Evolutionary conservation across 768 basidiomycete genomes (phyloP).

Genomic region (Naganishia vishniacii): DNA sequence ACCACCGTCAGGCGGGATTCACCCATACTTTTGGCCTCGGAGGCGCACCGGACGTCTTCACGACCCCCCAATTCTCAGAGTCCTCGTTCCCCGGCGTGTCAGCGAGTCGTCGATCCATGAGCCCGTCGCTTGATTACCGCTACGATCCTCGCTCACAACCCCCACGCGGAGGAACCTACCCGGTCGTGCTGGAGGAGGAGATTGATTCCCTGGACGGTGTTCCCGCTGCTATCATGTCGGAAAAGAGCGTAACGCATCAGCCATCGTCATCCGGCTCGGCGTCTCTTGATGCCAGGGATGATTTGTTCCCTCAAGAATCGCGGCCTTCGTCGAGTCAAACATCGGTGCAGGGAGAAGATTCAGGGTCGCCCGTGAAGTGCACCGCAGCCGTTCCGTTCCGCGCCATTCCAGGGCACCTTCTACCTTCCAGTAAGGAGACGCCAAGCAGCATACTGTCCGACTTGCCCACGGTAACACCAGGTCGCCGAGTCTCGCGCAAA

Average conservation of each 20-base stretch:
- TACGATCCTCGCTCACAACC: no score
- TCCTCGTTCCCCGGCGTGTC: background rate
- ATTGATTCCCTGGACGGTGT: background rate
- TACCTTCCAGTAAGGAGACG: no score
- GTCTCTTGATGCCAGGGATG: background rate
- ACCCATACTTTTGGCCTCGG: background rate
- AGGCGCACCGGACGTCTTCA: background rate
- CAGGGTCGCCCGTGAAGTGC: no score
- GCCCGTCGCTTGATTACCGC: background rate
- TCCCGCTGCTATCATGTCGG: background rate
- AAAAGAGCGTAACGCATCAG: no score
- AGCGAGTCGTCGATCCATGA: no score
- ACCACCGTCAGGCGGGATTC: no score
- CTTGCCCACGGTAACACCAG: background rate
- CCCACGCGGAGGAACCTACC: background rate
- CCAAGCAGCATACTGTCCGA: no score
- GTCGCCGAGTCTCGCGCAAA: constrained; percentile 5
- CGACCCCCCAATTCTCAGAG: background rate
- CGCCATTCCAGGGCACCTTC: no score
- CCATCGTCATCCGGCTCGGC: background rate
- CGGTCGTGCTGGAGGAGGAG: background rate
- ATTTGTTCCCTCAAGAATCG: background rate
- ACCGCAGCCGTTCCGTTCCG: no score
- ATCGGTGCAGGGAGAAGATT: no score
- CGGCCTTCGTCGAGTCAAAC: background rate